Evolutionary conservation across 805 yeast genomes (phyloP).

Genomic region (Pichia pseudocactophila): DNA sequence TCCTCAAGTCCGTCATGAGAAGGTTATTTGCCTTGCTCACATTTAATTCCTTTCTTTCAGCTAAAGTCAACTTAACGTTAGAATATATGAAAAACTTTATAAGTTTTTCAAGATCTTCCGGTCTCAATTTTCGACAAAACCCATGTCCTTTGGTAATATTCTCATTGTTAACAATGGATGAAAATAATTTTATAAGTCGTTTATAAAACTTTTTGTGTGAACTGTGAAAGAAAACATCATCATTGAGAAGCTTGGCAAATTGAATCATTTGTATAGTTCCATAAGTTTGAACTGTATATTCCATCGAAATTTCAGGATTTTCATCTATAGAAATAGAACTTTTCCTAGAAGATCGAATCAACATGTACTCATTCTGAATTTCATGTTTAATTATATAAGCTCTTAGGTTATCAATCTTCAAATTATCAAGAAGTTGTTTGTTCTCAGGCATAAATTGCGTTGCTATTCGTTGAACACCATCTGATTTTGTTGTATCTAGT

Average conservation of each 20-base stretch:
- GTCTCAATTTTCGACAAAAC: slow-evolving; percentile 6
- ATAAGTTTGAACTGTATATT: slow-evolving; percentile 3
- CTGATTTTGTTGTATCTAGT: background rate
- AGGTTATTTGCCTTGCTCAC: background rate
- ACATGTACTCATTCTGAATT: slow-evolving; percentile 4
- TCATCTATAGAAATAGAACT: background rate
- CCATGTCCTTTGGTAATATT: background rate
- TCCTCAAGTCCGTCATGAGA: slow-evolving; percentile 6
- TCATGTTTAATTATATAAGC: slow-evolving; percentile 8
- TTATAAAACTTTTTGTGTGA: slow-evolving; percentile 3
- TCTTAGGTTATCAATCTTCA: slow-evolving; percentile 3
- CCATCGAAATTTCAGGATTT: background rate
- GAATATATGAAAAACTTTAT: slow-evolving; percentile 7
- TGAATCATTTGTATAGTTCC: background rate
- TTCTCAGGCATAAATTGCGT: background rate
- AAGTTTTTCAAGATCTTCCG: slow-evolving; percentile 9
- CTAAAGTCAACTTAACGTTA: background rate
- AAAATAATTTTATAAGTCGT: slow-evolving; percentile 5
- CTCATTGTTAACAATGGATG: background rate
- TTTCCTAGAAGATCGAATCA: slow-evolving; percentile 1
- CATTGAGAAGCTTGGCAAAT: slow-evolving; percentile 9
- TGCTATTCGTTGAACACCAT: background rate
- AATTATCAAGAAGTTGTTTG: background rate
- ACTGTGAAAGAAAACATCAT: slow-evolving; percentile 5
- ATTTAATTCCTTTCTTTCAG: slow-evolving; percentile 1